Conservation (phyloP, 192 early-diverging fungal species). For the Obelidium mucronatum region DNA sequence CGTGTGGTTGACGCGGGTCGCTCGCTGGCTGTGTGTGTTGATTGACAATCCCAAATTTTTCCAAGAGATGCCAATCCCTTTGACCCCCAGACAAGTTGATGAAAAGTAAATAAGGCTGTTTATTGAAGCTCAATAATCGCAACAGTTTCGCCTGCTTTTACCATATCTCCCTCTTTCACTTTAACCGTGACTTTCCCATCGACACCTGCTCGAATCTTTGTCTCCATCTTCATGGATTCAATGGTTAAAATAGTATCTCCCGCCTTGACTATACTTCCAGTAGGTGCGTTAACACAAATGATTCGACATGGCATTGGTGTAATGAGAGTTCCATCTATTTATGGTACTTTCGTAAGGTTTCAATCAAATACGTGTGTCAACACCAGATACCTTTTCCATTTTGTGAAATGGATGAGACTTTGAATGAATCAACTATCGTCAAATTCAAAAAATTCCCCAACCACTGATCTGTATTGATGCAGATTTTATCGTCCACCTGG, state of each 20-base stretch:
- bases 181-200: constrained; percentile 61
- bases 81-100: background rate
- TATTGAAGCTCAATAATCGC: constrained; percentile 20
- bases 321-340: constrained; percentile 20
- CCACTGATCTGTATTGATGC: no score
- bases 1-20: background rate
- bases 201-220: constrained; percentile 60
- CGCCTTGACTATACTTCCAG: constrained; percentile 60
- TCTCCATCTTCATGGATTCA: constrained; percentile 74
- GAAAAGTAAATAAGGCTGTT: no score
- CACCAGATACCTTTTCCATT: no score
- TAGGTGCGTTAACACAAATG: constrained; percentile 60
- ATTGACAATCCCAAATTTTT: background rate
- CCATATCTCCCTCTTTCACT: constrained; percentile 65
- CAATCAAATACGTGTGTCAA: no score
- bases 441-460: no score
- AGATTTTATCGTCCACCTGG: no score
- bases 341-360: no score
- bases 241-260: constrained; percentile 66
- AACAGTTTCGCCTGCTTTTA: constrained; percentile 63
- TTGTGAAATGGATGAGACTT: no score
- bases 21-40: background rate
- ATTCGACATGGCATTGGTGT: constrained; percentile 71
- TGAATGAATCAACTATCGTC: no score
- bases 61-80: background rate